Conservation (phyloP, 805 yeast genomes). For the Cyberlindnera mycetangii region DNA sequence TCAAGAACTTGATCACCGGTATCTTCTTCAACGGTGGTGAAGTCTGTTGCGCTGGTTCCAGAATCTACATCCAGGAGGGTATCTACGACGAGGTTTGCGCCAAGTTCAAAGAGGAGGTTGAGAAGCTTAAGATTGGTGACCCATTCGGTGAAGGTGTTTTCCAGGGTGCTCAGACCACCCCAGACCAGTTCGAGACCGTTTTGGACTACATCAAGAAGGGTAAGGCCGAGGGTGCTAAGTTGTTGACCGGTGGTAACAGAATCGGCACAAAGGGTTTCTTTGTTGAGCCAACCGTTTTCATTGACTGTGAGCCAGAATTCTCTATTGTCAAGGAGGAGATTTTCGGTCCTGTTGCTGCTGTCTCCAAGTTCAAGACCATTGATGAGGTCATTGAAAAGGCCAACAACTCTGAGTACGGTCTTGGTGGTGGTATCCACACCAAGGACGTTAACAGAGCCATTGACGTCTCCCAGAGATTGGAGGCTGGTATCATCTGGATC, state of each 20-base stretch:
- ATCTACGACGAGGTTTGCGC: conserved; percentile 51
- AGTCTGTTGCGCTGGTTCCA: conserved; percentile 69
- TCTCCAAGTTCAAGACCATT: conserved; percentile 52
- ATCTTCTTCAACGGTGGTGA: conserved; percentile 70
- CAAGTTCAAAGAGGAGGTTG: conserved; percentile 48
- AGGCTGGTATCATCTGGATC: conserved; percentile 65
- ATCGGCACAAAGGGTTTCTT: conserved; percentile 56
- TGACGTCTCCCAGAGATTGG: conserved; percentile 50
- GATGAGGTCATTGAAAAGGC: conserved; percentile 56
- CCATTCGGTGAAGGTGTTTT: conserved; percentile 55
- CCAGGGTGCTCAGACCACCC: conserved; percentile 68
- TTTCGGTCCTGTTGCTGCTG: conserved; percentile 65
- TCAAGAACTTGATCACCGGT: conserved; percentile 49
- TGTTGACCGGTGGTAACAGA: conserved; percentile 61
- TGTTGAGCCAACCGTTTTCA: conserved; percentile 59
- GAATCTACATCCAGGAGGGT: conserved; percentile 60
- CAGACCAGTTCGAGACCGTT: conserved; percentile 56
- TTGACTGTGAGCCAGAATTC: conserved; percentile 50
- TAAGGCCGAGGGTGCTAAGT: conserved; percentile 53
- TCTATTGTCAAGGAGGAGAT: conserved; percentile 59
- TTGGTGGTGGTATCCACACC: conserved; percentile 68
- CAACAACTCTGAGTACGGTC: conserved; percentile 58
- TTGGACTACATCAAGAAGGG: conserved; percentile 56
- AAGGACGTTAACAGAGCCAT: conserved; percentile 50
- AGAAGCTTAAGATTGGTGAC: conserved; percentile 55